Evolutionary conservation across 805 yeast genomes (phyloP).

Genomic region (Suhomyces pyralidae): DNA sequence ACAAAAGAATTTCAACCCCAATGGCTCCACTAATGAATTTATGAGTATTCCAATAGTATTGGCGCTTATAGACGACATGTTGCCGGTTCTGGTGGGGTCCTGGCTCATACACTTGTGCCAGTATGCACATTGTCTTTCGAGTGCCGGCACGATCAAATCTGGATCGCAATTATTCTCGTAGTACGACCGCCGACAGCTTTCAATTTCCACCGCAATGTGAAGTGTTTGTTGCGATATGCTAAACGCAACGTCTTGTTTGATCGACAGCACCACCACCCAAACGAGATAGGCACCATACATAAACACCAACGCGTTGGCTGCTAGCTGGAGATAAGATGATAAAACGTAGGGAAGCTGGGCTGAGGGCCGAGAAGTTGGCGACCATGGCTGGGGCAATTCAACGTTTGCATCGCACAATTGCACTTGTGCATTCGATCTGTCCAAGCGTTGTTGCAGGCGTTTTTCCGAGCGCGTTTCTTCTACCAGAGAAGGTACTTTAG

Average conservation of each 20-base stretch:
- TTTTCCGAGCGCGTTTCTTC: not conserved
- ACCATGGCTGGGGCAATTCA: slow-evolving; percentile 60
- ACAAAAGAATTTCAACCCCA: slow-evolving; percentile 56
- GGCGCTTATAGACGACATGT: slow-evolving; percentile 55
- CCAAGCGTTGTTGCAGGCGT: not conserved
- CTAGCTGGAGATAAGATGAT: slow-evolving; percentile 59
- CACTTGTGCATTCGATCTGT: not conserved
- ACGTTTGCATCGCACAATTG: not conserved
- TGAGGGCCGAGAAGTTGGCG: slow-evolving; percentile 46
- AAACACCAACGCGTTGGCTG: slow-evolving; percentile 48
- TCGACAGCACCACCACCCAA: slow-evolving; percentile 43
- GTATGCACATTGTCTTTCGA: slow-evolving; percentile 51
- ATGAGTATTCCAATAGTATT: slow-evolving; percentile 59
- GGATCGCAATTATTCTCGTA: slow-evolving; percentile 56
- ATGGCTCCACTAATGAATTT: slow-evolving; percentile 64
- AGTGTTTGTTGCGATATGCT: slow-evolving; percentile 48
- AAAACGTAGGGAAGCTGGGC: slow-evolving; percentile 54
- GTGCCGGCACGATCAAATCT: slow-evolving; percentile 54
- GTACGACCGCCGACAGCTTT: slow-evolving; percentile 51
- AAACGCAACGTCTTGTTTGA: slow-evolving; percentile 52
- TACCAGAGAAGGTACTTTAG: not conserved
- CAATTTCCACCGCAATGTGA: slow-evolving; percentile 49
- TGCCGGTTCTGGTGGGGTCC: slow-evolving; percentile 48
- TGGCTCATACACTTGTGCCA: slow-evolving; percentile 70
- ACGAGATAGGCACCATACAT: slow-evolving; percentile 44